Percentiles rank a stretch among this genome's conserved stretches.
phyloP scores from a whole-genome alignment of 441 rosid species.

The Euphorbia schlechtendalii region DNA sequence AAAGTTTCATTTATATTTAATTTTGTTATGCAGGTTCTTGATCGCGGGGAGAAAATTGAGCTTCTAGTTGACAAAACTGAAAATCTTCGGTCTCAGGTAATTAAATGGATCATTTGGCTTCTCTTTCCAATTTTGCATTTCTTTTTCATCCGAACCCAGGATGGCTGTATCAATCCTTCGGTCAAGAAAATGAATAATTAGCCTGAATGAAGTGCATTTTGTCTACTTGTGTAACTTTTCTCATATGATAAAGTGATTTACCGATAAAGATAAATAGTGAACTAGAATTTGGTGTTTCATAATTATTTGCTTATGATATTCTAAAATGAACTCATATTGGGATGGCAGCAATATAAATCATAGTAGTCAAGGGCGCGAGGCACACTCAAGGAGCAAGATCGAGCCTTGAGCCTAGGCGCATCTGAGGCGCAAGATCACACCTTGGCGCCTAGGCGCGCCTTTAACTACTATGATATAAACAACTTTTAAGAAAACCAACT shows the following conservation, averaged over 20 bases:
- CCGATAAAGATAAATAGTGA: not conserved
- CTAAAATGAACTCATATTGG: not conserved
- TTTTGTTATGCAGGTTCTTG: slow-evolving; percentile 71
- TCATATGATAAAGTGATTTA: not conserved
- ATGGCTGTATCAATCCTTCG: not conserved
- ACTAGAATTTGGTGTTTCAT: too few species aligned
- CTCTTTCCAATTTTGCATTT: not conserved
- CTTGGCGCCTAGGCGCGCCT: too few species aligned
- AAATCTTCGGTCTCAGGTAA: slow-evolving; percentile 85
- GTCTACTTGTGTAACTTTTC: not conserved
- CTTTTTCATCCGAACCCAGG: not conserved
- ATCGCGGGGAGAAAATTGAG: slow-evolving; percentile 96
- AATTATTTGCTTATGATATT: not conserved
- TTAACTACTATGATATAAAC: too few species aligned
- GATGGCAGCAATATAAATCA: not conserved
- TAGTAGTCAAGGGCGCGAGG: too few species aligned
- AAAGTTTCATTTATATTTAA: not conserved
- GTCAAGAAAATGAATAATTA: not conserved
- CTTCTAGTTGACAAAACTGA: slow-evolving; percentile 95
- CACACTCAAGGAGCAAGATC: too few species aligned
- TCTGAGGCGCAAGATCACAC: too few species aligned
- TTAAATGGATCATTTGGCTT: slow-evolving; percentile 14
- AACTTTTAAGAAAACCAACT: not conserved
- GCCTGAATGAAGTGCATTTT: not conserved
- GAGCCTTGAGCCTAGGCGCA: too few species aligned